phyloP scores from a whole-genome alignment of 352 stramenopile genomes.

The Globisporangium nodosum region DNA sequence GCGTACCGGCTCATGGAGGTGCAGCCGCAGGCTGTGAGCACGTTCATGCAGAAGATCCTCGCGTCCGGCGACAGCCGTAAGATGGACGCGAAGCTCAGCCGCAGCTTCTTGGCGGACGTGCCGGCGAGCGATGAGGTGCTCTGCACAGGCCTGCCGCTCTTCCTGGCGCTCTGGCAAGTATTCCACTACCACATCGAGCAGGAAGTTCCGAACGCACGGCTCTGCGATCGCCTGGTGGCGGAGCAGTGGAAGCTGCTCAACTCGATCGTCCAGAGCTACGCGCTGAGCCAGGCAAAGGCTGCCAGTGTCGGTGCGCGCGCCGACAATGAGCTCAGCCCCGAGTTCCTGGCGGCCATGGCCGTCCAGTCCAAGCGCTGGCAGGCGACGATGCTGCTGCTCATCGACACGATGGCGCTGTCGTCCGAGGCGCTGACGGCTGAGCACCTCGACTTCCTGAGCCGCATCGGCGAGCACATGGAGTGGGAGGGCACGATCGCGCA shows the following conservation, averaged over 20 bases:
- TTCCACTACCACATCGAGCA: constrained; percentile 85
- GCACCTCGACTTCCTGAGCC: constrained; percentile 52
- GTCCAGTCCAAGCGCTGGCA: constrained; percentile 80
- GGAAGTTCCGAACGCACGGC: constrained; percentile 55
- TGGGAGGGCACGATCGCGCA: constrained; percentile 83
- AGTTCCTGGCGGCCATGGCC: constrained; percentile 54
- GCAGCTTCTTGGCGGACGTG: constrained; percentile 40
- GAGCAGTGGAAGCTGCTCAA: constrained; percentile 58
- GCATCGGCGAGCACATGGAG: constrained; percentile 80
- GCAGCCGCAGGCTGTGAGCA: constrained; percentile 32
- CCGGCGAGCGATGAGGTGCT: constrained; percentile 57
- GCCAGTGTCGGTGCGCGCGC: not conserved
- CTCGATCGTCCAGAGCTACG: constrained; percentile 66
- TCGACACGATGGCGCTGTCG: constrained; percentile 62
- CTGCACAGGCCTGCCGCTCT: constrained; percentile 63
- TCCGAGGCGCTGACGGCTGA: constrained; percentile 51
- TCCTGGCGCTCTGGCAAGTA: constrained; percentile 75
- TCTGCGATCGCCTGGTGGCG: constrained; percentile 47
- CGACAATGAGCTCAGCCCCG: constrained; percentile 14
- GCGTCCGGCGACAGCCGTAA: constrained; percentile 17
- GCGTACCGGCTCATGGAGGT: constrained; percentile 73
- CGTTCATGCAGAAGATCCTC: constrained; percentile 53
- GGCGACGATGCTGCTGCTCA: constrained; percentile 70
- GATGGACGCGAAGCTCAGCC: constrained; percentile 34
- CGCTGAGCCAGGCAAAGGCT: constrained; percentile 20